phyloP scores from a whole-genome alignment of 2,329 filamentous ascomycete species.

The Xylaria sp. region DNA sequence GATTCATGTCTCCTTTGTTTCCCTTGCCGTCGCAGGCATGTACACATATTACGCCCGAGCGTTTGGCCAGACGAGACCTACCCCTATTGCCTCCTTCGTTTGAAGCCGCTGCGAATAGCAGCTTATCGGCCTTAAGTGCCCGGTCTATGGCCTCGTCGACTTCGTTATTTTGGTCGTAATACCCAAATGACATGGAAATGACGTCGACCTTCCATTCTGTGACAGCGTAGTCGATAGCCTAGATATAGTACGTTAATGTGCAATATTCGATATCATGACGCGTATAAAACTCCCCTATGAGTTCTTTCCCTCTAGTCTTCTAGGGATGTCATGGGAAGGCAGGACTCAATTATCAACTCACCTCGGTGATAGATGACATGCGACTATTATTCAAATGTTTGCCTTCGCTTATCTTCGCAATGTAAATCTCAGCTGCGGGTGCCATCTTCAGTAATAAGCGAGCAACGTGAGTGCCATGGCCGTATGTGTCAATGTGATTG shows the following conservation, averaged over 20 bases:
- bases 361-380: neutral
- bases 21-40: conserved; percentile 1
- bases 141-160: neutral
- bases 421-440: neutral
- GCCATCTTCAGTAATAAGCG: conserved; percentile 2
- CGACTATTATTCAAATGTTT: neutral
- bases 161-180: neutral
- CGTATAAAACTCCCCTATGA: too few species aligned
- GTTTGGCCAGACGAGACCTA: neutral
- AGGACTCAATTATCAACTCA: neutral
- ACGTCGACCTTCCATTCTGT: neutral
- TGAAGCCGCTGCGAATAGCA: neutral
- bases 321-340: neutral
- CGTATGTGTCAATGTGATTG: neutral
- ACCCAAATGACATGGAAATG: conserved; percentile 6
- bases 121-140: neutral
- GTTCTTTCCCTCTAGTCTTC: too few species aligned
- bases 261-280: too few species aligned
- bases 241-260: neutral
- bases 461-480: conserved; percentile 7
- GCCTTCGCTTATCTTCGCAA: neutral
- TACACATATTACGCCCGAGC: neutral
- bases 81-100: neutral
- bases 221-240: neutral
- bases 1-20: neutral